These are phyloP conservation scores for Neonectria magnoliae DNA, from an alignment of 2,329 filamentous ascomycete genomes.

Conservation along the genomic window DNA sequence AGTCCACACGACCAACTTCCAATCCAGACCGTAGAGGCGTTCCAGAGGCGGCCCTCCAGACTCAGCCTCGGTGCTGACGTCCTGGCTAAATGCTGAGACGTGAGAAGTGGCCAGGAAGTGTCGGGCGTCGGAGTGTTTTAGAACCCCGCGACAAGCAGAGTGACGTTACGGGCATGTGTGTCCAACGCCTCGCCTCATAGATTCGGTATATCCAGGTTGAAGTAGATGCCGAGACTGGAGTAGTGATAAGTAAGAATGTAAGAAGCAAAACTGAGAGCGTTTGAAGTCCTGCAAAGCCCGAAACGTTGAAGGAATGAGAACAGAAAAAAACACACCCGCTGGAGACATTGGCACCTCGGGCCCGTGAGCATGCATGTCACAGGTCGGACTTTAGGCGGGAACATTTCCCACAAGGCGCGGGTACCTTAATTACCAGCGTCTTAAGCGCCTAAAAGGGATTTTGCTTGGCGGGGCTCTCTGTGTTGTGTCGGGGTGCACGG, in stretches of 20 bases:
- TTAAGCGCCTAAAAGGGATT: background rate
- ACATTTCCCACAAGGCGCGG: background rate
- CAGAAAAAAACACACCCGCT: background rate
- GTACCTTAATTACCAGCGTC: background rate
- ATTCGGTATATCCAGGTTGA: background rate
- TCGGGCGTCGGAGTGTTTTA: background rate
- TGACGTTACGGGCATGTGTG: background rate
- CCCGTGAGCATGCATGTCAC: conserved; percentile 15
- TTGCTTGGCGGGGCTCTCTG: background rate
- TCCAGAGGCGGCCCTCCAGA: background rate
- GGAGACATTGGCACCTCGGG: conserved; percentile 19
- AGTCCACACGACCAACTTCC: background rate
- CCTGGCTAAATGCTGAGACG: background rate
- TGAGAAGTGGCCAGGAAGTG: background rate
- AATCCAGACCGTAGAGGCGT: background rate
- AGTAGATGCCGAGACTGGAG: background rate
- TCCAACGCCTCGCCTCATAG: background rate
- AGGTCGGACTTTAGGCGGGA: conserved; percentile 14
- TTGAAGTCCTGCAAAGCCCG: background rate
- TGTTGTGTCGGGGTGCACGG: background rate
- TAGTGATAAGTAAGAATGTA: background rate
- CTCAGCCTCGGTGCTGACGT: conserved; percentile 8
- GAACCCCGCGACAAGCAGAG: background rate
- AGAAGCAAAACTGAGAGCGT: background rate
- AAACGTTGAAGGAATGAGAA: background rate